A percentile compares a stretch with the other conserved stretches of the same genome.
Evolutionary conservation across 202 grass and related monocot genomes (phyloP).

Genomic region (Saccharum hybrid): DNA sequence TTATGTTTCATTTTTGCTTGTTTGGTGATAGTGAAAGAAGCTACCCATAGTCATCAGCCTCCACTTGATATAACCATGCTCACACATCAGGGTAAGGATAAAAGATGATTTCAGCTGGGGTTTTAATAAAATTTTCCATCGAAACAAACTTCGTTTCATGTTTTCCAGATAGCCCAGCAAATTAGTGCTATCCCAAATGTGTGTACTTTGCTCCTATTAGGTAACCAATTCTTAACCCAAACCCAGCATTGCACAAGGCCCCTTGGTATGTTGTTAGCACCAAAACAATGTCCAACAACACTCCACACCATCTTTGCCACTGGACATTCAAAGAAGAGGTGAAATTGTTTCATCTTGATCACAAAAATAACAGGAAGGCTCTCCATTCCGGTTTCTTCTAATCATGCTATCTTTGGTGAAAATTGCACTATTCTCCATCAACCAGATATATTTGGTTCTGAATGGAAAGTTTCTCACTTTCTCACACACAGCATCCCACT

Average conservation of each 20-base stretch:
- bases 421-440: not conserved
- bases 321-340: conserved; percentile 1
- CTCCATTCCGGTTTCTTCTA: not conserved
- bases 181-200: not conserved
- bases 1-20: not conserved
- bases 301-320: not conserved
- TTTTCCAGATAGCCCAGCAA: not conserved
- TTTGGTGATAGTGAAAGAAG: conserved; percentile 5
- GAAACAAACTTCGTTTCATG: not conserved
- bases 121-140: not conserved
- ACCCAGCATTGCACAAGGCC: not conserved
- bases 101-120: not conserved
- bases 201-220: not conserved
- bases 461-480: not conserved
- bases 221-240: not conserved
- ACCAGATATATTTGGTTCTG: not conserved
- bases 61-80: not conserved
- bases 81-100: not conserved
- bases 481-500: not conserved
- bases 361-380: not conserved
- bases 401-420: not conserved
- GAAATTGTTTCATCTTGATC: not conserved
- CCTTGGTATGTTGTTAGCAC: not conserved
- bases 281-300: not conserved
- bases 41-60: not conserved